Conservation (phyloP, 2,329 filamentous ascomycete genomes). For the Beauveria scarabaeidicola region DNA sequence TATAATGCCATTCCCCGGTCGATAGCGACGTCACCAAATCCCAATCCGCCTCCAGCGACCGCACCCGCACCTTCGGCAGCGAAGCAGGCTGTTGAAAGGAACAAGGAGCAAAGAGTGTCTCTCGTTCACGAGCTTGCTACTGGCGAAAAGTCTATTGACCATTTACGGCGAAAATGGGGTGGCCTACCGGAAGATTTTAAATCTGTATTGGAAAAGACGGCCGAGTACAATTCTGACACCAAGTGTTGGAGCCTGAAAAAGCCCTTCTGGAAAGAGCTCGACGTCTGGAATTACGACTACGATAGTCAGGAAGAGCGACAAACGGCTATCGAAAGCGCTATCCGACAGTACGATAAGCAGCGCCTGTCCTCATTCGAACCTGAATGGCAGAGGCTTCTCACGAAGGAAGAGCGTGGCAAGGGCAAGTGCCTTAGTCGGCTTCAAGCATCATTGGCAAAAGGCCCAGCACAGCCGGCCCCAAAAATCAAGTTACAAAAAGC, state of each 20-base stretch:
- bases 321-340: constrained; percentile 51
- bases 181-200: constrained; percentile 47
- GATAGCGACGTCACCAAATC: constrained; percentile 46
- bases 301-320: constrained; percentile 45
- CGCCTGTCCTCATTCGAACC: constrained; percentile 46
- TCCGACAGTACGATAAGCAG: constrained; percentile 51
- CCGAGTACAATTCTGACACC: constrained; percentile 37
- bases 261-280: constrained; percentile 53
- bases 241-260: constrained; percentile 50
- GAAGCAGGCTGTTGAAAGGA: constrained; percentile 42
- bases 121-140: constrained; percentile 55
- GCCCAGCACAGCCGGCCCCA: constrained; percentile 35
- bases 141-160: constrained; percentile 40
- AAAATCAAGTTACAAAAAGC: constrained; percentile 43
- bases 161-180: constrained; percentile 42
- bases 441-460: constrained; percentile 49
- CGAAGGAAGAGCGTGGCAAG: constrained; percentile 46
- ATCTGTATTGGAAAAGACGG: constrained; percentile 48
- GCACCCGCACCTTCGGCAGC: constrained; percentile 42
- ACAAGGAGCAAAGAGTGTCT: constrained; percentile 43
- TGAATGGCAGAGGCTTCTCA: constrained; percentile 54
- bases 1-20: constrained; percentile 30
- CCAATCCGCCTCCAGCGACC: constrained; percentile 46
- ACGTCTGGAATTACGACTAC: constrained; percentile 56
- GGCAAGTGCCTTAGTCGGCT: constrained; percentile 55